Conservation (phyloP, 495 filamentous ascomycete species). For the Trichoderma erinaceum region DNA sequence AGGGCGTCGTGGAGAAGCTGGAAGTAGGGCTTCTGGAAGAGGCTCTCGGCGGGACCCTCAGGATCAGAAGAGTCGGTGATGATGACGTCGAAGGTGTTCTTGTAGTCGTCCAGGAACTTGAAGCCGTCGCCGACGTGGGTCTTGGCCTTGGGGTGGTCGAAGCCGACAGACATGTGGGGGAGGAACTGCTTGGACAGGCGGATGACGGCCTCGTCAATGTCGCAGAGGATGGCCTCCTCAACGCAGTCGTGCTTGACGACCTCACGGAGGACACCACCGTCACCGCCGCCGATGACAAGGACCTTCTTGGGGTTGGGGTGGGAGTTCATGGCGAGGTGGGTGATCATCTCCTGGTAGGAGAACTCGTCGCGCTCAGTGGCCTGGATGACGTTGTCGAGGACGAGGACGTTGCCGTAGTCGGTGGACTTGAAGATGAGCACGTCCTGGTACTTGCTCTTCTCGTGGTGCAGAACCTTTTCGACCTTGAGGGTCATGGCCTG, state of each 20-base stretch:
- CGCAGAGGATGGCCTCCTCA: conserved; percentile 91
- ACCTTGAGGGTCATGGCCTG: conserved; percentile 99
- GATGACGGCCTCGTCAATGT: conserved; percentile 99
- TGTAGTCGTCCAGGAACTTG: conserved; percentile 87
- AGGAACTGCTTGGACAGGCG: conserved; percentile 98
- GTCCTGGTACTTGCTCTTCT: conserved; percentile 98
- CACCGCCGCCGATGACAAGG: conserved; percentile 94
- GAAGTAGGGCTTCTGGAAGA: conserved; percentile 99
- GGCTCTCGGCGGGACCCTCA: conserved; percentile 87
- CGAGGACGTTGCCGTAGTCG: conserved; percentile 94
- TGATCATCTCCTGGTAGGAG: conserved; percentile 99
- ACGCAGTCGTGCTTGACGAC: conserved; percentile 94
- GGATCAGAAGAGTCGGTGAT: conserved; percentile 98
- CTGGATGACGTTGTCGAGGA: conserved; percentile 98
- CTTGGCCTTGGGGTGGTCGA: conserved; percentile 87
- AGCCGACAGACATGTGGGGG: conserved; percentile 86
- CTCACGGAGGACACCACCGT: conserved; percentile 94
- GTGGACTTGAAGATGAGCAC: conserved; percentile 96
- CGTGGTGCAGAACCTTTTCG: conserved; percentile 94
- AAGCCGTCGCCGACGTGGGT: conserved; percentile 94
- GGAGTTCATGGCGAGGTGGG: conserved; percentile 96
- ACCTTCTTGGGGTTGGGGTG: conserved; percentile 98
- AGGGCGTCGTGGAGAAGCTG: conserved; percentile 83
- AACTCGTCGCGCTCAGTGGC: conserved; percentile 98
- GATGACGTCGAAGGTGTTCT: conserved; percentile 97